Percentiles rank a stretch among this genome's conserved stretches.
phyloP scores from a whole-genome alignment of 495 filamentous ascomycete genomes.

The Hypoxylon perforatum region DNA sequence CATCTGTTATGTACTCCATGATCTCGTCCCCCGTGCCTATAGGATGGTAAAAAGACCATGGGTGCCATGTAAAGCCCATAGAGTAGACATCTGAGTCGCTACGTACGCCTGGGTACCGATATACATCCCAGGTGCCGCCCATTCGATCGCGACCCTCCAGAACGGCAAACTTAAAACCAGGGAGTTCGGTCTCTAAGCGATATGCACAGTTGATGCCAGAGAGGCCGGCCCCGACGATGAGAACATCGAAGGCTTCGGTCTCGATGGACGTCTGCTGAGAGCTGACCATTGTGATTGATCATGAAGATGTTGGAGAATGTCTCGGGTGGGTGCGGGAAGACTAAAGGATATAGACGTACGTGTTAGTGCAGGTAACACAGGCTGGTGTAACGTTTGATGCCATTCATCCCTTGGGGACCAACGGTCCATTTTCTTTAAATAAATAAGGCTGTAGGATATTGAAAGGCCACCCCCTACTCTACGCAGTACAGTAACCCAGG shows the following conservation, averaged over 20 bases:
- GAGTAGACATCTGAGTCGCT: constrained; percentile 70
- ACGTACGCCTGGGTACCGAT: constrained; percentile 70
- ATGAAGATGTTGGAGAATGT: no score
- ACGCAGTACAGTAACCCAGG: no score
- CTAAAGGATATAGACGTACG: no score
- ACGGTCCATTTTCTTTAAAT: no score
- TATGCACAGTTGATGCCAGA: constrained; percentile 75
- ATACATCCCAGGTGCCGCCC: constrained; percentile 74
- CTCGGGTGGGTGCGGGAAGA: no score
- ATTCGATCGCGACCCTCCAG: constrained; percentile 65
- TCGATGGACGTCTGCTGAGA: background rate
- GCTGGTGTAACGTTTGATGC: no score
- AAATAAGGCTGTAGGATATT: no score
- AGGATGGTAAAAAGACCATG: constrained; percentile 62
- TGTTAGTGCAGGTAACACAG: no score
- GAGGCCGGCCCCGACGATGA: constrained; percentile 74
- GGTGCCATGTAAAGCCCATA: constrained; percentile 71
- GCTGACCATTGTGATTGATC: background rate
- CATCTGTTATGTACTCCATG: constrained; percentile 65
- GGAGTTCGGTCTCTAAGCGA: constrained; percentile 65
- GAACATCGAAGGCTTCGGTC: constrained; percentile 55
- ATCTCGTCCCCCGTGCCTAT: constrained; percentile 69
- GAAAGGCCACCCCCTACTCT: no score
- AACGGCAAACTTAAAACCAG: constrained; percentile 62
- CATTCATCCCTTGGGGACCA: no score